Conservation (phyloP, 73 alveolate genomes). For the Effrenium voratum region DNA sequence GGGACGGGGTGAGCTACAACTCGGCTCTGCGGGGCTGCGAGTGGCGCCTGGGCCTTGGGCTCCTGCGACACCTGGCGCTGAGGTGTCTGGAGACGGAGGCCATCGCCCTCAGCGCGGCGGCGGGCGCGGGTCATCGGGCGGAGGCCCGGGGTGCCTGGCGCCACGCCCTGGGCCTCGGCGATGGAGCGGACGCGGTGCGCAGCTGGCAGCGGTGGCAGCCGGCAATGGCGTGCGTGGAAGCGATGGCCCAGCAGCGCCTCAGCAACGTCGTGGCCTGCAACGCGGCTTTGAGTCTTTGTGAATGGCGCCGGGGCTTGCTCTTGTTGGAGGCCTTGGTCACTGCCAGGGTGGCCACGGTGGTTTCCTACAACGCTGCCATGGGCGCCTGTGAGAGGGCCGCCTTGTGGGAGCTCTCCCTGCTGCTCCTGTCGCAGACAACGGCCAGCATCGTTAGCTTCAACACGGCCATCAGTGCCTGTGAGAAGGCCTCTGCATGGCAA, state of each 20-base stretch:
- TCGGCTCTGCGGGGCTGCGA: no score
- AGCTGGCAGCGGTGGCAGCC: no score
- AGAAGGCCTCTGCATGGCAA: not conserved
- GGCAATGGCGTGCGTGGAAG: no score
- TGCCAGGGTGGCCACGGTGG: not conserved
- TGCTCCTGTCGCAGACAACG: not conserved
- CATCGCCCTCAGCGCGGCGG: no score
- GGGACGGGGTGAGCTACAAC: no score
- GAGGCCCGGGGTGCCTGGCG: not conserved
- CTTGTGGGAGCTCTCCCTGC: not conserved
- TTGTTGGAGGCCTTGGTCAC: not conserved
- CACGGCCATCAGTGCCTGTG: conserved; percentile 7
- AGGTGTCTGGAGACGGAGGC: no score
- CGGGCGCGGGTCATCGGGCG: no score
- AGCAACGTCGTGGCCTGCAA: not conserved
- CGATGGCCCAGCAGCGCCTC: not conserved
- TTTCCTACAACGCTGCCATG: not conserved
- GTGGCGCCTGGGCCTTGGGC: no score
- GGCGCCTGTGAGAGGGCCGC: conserved; percentile 6
- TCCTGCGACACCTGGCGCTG: no score
- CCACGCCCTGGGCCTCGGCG: not conserved
- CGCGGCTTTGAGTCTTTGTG: not conserved
- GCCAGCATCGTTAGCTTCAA: not conserved
- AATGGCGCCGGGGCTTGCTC: not conserved
- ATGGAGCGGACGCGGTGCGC: not conserved